Evolutionary conservation across 2,329 filamentous ascomycete species (phyloP), one percentile per base, ranked within the genome.

Genomic region (Penicillium sclerotiorum): DNA sequence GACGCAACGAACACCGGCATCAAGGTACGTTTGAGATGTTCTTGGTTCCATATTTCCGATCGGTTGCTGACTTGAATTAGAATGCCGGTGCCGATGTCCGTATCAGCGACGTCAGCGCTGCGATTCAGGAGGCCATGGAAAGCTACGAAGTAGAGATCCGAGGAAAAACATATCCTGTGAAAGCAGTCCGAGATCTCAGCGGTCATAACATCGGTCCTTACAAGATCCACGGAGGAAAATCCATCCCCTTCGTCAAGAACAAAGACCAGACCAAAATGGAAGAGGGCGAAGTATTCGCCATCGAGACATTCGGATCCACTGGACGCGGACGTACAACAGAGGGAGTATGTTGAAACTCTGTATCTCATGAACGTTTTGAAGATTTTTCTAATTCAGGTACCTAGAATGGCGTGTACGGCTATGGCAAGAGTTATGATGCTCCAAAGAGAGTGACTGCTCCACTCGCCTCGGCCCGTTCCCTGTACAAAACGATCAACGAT

Each of bases 1-100:
- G 64, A 66, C 49, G 87, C 89, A 12, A 92, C 88, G 49, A 89
- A 91, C 71, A 75, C 76, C 41, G 79, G 74, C 8, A 59, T 81
- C 51, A 73, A 65, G 68, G 74, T 75, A 61, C n/a, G n/a, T n/a
- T n/a, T 49, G 45, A 13, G 11, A 28, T n/a, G 39, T 2, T 7
- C 12, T 2, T 1, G 13, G 21, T 9, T 7, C 8, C 11, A 4
- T 36, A 20, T 25, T 33, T 4, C 12, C 15, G 12, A 18, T 22
- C 25, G 27, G 20, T 11, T n/a, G 35, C 49, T 55, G 33, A 62
- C 49, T 38, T 20, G 44, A 8, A 49, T 15, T 23, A 77, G 71
- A 69, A 74, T 56, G 77, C 80, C n/a, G 81, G 80, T 5, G 73
- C 82, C 43, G 80, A 83, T 61, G 78, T 75, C 5, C 70, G 80